Evolutionary conservation across 805 yeast genomes (phyloP).

Genomic region (Komagataella mondaviorum): DNA sequence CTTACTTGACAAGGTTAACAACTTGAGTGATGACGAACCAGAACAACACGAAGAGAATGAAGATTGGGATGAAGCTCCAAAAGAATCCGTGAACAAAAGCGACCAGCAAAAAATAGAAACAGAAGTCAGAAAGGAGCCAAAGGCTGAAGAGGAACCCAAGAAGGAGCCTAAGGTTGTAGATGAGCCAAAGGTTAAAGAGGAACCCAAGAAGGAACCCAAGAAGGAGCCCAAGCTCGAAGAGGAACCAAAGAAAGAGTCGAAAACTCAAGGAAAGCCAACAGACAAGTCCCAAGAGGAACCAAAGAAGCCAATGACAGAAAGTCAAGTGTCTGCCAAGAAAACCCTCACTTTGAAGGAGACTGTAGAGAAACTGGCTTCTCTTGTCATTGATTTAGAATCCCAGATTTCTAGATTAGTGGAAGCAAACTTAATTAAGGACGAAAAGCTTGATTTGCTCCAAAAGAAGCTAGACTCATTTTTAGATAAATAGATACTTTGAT

Average conservation of each 20-base stretch:
- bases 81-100: conserved; percentile 8
- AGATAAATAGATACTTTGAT: conserved; percentile 17
- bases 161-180: not conserved
- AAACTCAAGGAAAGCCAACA: not conserved
- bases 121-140: not conserved
- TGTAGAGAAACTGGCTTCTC: conserved; percentile 47
- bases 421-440: conserved; percentile 53
- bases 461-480: conserved; percentile 43
- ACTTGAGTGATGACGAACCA: conserved; percentile 23
- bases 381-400: conserved; percentile 44
- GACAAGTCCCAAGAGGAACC: conserved; percentile 4
- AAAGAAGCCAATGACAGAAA: conserved; percentile 2
- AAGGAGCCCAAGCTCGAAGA: not conserved
- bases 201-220: conserved; percentile 3
- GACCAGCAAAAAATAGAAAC: conserved; percentile 4
- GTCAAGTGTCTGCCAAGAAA: conserved; percentile 7
- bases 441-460: conserved; percentile 42
- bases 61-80: conserved; percentile 7
- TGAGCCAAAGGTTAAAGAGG: conserved; percentile 13
- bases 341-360: conserved; percentile 53
- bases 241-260: not conserved
- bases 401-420: conserved; percentile 37
- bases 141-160: not conserved
- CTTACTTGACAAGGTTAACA: conserved; percentile 30
- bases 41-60: conserved; percentile 9